These are phyloP conservation scores for Yarrowia sp. DNA, from an alignment of 805 yeast species.

Conservation along the genomic window DNA sequence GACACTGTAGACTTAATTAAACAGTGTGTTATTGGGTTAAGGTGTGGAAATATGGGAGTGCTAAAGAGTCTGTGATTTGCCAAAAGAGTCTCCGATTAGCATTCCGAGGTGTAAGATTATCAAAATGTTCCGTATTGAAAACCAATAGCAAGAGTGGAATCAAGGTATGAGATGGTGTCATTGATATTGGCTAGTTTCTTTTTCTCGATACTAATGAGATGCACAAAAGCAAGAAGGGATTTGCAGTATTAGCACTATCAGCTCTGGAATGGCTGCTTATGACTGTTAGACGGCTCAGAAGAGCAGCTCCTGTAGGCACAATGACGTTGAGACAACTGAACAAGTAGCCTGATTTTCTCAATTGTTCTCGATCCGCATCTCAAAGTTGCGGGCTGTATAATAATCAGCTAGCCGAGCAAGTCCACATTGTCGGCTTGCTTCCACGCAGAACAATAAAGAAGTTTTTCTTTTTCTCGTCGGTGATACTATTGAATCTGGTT, in stretches of 20 bases:
- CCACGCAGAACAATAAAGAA: neutral
- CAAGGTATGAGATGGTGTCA: neutral
- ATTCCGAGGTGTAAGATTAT: too few relatives aligned
- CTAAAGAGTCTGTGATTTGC: too few relatives aligned
- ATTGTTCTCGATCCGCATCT: too few relatives aligned
- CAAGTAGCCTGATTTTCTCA: too few relatives aligned
- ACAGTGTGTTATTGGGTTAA: neutral
- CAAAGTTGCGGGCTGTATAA: neutral
- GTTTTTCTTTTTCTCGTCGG: neutral
- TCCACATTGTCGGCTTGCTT: neutral
- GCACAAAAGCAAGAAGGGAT: neutral
- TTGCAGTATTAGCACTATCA: neutral
- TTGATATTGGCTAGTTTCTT: neutral
- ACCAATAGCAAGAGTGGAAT: neutral
- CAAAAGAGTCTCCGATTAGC: too few relatives aligned
- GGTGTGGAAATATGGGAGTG: neutral
- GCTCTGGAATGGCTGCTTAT: neutral
- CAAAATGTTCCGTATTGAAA: neutral
- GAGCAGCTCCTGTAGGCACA: neutral
- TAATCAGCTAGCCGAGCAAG: neutral
- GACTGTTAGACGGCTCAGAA: neutral
- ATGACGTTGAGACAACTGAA: neutral
- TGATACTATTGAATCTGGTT: neutral
- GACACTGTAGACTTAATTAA: neutral
- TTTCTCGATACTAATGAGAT: neutral